These are phyloP conservation scores for Stachybotrys echinatus DNA, from an alignment of 2,329 filamentous ascomycete species.

Conservation along the genomic window DNA sequence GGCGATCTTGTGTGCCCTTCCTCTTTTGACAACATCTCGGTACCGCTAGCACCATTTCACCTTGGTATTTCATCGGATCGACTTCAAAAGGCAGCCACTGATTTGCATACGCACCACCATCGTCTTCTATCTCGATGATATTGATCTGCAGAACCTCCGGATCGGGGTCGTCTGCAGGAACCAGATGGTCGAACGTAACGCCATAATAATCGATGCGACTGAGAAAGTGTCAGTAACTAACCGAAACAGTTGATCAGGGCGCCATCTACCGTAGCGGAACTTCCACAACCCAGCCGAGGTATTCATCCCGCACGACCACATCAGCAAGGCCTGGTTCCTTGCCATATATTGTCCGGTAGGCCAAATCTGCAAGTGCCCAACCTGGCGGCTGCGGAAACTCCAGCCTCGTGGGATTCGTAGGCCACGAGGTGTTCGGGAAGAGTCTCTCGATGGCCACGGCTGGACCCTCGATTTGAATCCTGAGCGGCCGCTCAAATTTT, in stretches of 20 bases:
- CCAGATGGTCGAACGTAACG: slow-evolving; percentile 34
- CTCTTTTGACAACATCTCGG: slow-evolving; percentile 30
- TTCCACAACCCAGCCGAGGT: slow-evolving; percentile 9
- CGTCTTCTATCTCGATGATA: slow-evolving; percentile 32
- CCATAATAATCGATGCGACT: slow-evolving; percentile 27
- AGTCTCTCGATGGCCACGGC: slow-evolving; percentile 10
- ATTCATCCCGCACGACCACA: slow-evolving; percentile 13
- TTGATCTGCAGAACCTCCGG: slow-evolving; percentile 37
- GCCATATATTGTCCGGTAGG: slow-evolving; percentile 10
- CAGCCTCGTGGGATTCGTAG: not conserved
- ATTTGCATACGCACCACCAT: slow-evolving; percentile 26
- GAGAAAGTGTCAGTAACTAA: too few species aligned
- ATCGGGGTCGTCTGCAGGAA: slow-evolving; percentile 25
- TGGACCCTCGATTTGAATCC: slow-evolving; percentile 16
- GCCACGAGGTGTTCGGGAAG: slow-evolving; percentile 8
- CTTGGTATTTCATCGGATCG: slow-evolving; percentile 28
- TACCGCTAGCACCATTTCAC: slow-evolving; percentile 33
- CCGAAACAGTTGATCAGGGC: too few species aligned
- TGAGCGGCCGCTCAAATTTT: slow-evolving; percentile 6
- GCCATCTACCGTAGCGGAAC: too few species aligned
- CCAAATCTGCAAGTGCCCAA: slow-evolving; percentile 8
- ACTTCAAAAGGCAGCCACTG: slow-evolving; percentile 24
- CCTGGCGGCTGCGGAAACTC: slow-evolving; percentile 10
- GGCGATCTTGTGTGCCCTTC: slow-evolving; percentile 3
- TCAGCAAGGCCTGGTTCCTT: slow-evolving; percentile 1